A percentile compares a stretch with the other conserved stretches of the same genome.
Evolutionary conservation across 1,284 basidiomycete genomes (phyloP).

Genomic region (Uromyces viciae-fabae): DNA sequence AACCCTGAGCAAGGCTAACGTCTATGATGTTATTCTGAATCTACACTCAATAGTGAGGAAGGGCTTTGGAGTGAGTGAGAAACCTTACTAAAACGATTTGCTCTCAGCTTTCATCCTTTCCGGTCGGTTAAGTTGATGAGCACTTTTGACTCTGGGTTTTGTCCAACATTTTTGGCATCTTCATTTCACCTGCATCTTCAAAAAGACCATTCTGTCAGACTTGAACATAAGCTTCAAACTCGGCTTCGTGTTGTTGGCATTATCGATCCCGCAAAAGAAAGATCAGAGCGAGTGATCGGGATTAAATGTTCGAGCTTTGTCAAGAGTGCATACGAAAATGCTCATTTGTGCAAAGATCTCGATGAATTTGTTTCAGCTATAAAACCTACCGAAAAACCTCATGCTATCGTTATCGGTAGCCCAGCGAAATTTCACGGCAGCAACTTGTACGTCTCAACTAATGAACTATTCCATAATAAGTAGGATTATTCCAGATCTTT

Average conservation of each 20-base stretch:
- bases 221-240: conserved; percentile 75
- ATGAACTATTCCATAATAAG: not conserved
- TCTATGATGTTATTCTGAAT: not conserved
- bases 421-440: conserved; percentile 46
- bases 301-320: conserved; percentile 94
- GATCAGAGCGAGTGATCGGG: conserved; percentile 73
- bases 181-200: not conserved
- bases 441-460: conserved; percentile 25
- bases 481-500: conserved; percentile 63
- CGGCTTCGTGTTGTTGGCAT: conserved; percentile 93
- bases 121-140: no score
- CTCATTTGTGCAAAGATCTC: conserved; percentile 78
- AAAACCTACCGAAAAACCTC: conserved; percentile 58
- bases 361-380: conserved; percentile 75
- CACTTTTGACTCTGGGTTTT: no score
- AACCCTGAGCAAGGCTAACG: not conserved
- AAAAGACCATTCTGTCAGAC: conserved; percentile 55
- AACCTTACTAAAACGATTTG: not conserved
- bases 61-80: conserved; percentile 71
- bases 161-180: conserved; percentile 18
- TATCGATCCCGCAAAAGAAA: conserved; percentile 81
- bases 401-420: conserved; percentile 48
- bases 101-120: conserved; percentile 7
- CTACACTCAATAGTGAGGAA: conserved; percentile 18
- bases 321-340: conserved; percentile 84